phyloP scores from a whole-genome alignment of 139 green algal genomes.

The Asterochloris sp. region DNA sequence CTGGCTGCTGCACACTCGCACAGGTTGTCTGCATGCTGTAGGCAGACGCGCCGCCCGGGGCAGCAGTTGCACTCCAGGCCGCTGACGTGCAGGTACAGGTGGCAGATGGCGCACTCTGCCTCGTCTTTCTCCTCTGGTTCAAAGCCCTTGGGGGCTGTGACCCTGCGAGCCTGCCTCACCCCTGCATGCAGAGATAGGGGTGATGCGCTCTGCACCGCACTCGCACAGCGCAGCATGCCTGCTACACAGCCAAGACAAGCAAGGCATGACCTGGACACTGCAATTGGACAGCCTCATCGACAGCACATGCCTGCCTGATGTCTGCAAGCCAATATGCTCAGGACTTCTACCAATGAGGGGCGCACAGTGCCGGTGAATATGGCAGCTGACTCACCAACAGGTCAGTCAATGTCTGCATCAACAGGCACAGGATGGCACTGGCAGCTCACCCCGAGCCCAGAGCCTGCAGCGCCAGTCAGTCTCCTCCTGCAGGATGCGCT shows the following conservation, averaged over 20 bases:
- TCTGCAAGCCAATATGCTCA: too few relatives aligned
- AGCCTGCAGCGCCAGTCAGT: constrained; percentile 49
- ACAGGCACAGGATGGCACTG: too few relatives aligned
- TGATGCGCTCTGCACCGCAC: too few relatives aligned
- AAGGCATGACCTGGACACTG: too few relatives aligned
- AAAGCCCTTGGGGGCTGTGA: constrained; percentile 15
- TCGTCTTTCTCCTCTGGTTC: constrained; percentile 30
- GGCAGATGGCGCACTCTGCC: constrained; percentile 49
- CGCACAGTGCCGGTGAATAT: too few relatives aligned
- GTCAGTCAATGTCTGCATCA: too few relatives aligned
- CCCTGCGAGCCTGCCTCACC: constrained; percentile 14
- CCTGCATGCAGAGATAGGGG: constrained; percentile 4
- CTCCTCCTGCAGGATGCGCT: constrained; percentile 53
- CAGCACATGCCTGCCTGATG: too few relatives aligned
- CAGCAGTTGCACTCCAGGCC: constrained; percentile 65
- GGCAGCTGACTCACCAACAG: too few relatives aligned
- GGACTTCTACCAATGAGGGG: too few relatives aligned
- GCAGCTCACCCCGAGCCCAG: constrained; percentile 37
- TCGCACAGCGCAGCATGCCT: too few relatives aligned
- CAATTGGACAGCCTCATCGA: too few relatives aligned
- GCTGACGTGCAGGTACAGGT: constrained; percentile 32
- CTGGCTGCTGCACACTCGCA: constrained; percentile 59
- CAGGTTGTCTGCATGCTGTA: constrained; percentile 54
- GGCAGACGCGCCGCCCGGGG: constrained; percentile 41
- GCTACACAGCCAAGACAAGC: too few relatives aligned